Evolutionary conservation across 305 asterid species (phyloP).

Genomic region (Fraxinus velutina): DNA sequence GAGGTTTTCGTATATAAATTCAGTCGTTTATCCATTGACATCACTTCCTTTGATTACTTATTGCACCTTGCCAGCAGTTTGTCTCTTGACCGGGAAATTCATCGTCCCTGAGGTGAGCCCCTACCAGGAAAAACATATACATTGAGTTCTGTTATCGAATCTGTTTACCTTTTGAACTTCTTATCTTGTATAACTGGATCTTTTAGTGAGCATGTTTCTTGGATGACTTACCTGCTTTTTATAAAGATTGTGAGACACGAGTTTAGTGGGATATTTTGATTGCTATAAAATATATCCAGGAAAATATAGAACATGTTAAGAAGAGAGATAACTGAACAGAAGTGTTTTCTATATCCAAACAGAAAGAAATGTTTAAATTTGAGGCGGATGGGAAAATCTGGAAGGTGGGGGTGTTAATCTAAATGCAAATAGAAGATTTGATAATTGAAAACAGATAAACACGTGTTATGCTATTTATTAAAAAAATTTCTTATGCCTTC

Average conservation of each 20-base stretch:
- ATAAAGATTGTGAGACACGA: background rate
- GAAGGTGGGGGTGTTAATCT: background rate
- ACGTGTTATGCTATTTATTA: background rate
- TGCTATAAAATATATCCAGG: background rate
- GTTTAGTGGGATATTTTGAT: background rate
- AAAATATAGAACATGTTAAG: background rate
- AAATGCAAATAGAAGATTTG: background rate
- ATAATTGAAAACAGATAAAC: background rate
- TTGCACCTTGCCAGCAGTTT: constrained; percentile 59
- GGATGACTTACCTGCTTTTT: background rate
- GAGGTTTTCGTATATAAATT: constrained; percentile 49
- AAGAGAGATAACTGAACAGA: background rate
- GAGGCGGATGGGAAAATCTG: background rate
- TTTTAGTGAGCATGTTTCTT: background rate
- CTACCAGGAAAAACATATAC: background rate
- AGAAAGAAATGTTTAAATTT: background rate
- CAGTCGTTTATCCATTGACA: constrained; percentile 56
- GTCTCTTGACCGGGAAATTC: constrained; percentile 55
- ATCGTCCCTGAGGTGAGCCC: constrained; percentile 53
- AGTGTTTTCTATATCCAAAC: background rate
- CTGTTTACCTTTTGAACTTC: background rate
- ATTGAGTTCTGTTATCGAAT: background rate
- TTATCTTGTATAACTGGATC: background rate
- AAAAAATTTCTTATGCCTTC: background rate
- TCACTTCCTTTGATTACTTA: constrained; percentile 51